Evolutionary conservation across 1,284 basidiomycete genomes (phyloP).

Genomic region (Erythrobasidium hasegawianum): DNA sequence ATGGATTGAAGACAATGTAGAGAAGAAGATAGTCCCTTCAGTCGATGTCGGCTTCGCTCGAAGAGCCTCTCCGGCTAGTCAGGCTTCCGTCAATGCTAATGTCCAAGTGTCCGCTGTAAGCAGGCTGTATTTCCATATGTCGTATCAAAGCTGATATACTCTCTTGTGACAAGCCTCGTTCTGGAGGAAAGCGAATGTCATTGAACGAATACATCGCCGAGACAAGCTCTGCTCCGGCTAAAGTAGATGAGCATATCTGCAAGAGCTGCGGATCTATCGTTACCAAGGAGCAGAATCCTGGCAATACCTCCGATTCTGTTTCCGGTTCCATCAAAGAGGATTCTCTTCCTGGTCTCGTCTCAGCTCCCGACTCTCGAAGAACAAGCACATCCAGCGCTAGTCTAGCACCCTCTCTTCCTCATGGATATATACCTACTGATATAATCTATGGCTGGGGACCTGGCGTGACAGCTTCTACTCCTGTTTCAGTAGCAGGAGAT

Average conservation of each 20-base stretch:
- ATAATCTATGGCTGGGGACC: slow-evolving; percentile 1
- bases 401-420: slow-evolving; percentile 1
- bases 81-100: too few species aligned
- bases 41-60: too few species aligned
- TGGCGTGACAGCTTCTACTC: neutral
- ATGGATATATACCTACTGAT: slow-evolving; percentile 1
- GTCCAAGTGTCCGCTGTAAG: too few species aligned
- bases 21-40: too few species aligned
- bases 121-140: too few species aligned
- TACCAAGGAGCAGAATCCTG: slow-evolving; percentile 3
- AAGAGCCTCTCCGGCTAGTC: too few species aligned
- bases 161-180: too few species aligned
- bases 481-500: slow-evolving; percentile 3
- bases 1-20: too few species aligned
- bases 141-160: too few species aligned
- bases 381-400: neutral
- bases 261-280: slow-evolving; percentile 3
- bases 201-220: neutral
- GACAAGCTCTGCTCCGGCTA: neutral
- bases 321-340: too few species aligned
- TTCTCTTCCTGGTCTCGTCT: neutral
- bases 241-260: neutral
- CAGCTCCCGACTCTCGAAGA: slow-evolving; percentile 1
- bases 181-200: neutral
- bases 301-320: neutral